Evolutionary conservation across 192 early-diverging fungal species (phyloP).

Genomic region (Rhizoclosmatium sp.): DNA sequence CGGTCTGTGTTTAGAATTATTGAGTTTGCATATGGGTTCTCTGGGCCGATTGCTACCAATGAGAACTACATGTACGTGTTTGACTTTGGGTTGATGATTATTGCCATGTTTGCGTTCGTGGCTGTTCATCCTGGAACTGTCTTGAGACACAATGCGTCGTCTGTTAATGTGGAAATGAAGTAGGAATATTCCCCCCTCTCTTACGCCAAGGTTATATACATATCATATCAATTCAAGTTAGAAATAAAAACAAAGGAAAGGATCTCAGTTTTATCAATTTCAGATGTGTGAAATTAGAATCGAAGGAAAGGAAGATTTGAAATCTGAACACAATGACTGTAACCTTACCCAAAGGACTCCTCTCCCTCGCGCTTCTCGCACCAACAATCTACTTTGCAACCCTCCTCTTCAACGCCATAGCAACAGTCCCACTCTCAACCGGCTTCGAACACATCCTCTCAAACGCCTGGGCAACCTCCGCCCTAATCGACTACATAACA

Average conservation of each 20-base stretch:
- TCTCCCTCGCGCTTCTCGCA: background rate
- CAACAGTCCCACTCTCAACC: background rate
- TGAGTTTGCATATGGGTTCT: slow-evolving; percentile 40
- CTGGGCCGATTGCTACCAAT: slow-evolving; percentile 36
- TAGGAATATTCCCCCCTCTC: no score
- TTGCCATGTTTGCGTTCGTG: slow-evolving; percentile 31
- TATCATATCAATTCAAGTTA: no score
- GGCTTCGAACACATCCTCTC: background rate
- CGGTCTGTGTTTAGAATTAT: slow-evolving; percentile 41
- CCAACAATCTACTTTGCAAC: slow-evolving; percentile 8
- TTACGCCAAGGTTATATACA: no score
- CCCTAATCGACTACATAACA: slow-evolving; percentile 3
- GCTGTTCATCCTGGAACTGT: slow-evolving; percentile 29
- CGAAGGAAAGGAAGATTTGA: no score
- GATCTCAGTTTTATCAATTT: no score
- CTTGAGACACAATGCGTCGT: background rate
- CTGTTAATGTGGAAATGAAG: no score
- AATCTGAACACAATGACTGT: no score
- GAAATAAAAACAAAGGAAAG: no score
- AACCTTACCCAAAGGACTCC: no score
- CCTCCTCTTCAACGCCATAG: background rate
- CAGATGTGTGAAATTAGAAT: no score
- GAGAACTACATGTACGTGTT: slow-evolving; percentile 43
- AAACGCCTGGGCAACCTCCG: slow-evolving; percentile 22
- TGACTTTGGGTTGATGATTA: slow-evolving; percentile 33